phyloP scores from a whole-genome alignment of 352 stramenopile genomes.

The Hyaloperonospora arabidopsidis region DNA sequence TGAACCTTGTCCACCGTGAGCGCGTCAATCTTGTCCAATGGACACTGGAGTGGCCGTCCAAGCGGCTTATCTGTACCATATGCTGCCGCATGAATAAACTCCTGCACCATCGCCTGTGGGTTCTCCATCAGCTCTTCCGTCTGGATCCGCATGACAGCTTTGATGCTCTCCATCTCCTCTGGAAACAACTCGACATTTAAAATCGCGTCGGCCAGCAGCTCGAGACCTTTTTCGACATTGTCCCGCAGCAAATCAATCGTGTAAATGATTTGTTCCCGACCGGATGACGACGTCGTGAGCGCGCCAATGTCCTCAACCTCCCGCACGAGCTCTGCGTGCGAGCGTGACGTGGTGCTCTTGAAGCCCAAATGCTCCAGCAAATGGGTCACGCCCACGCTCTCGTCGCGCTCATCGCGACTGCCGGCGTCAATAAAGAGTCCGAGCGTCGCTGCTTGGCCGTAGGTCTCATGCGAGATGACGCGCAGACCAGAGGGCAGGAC shows the following conservation, averaged over 20 bases:
- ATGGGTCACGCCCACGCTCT: slow-evolving; percentile 86
- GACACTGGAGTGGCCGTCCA: slow-evolving; percentile 74
- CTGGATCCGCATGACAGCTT: slow-evolving; percentile 91
- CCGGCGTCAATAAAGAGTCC: slow-evolving; percentile 91
- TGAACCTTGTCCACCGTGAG: slow-evolving; percentile 68
- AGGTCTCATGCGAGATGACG: slow-evolving; percentile 95
- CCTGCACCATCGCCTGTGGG: slow-evolving; percentile 67
- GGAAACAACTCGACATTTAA: slow-evolving; percentile 65
- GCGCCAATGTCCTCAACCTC: slow-evolving; percentile 91
- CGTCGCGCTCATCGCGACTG: slow-evolving; percentile 74
- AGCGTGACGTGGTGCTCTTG: slow-evolving; percentile 85
- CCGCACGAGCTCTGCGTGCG: slow-evolving; percentile 79
- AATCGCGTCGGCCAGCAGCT: slow-evolving; percentile 87
- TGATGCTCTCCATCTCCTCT: slow-evolving; percentile 89
- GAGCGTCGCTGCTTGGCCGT: slow-evolving; percentile 91
- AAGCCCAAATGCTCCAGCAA: slow-evolving; percentile 94
- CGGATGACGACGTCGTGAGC: slow-evolving; percentile 85
- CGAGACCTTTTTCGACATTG: slow-evolving; percentile 86
- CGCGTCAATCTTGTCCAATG: slow-evolving; percentile 67
- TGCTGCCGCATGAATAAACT: slow-evolving; percentile 84
- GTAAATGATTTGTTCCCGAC: slow-evolving; percentile 95
- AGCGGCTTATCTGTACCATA: slow-evolving; percentile 69
- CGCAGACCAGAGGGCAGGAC: slow-evolving; percentile 90
- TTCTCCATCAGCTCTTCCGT: slow-evolving; percentile 89
- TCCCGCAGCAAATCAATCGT: slow-evolving; percentile 94